Evolutionary conservation across 177 flowering plant genomes (phyloP).

Genomic region (Vitis hybrid): DNA sequence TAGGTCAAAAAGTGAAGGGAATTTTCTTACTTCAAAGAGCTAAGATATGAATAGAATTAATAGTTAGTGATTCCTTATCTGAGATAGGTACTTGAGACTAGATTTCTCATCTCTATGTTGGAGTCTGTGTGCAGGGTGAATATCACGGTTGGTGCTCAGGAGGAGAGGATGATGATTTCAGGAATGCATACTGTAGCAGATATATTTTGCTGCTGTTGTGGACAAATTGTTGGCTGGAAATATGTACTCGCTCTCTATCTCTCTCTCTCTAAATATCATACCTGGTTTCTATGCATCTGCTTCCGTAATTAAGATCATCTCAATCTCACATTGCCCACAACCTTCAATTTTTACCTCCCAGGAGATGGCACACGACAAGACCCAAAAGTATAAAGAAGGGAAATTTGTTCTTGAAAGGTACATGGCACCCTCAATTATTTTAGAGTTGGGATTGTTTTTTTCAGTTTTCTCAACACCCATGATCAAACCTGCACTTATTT

Average conservation of each 20-base stretch:
- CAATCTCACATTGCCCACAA: not conserved
- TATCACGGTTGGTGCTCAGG: slow-evolving; percentile 55
- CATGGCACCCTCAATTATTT: not conserved
- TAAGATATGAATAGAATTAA: no score
- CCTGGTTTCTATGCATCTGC: not conserved
- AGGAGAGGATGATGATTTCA: slow-evolving; percentile 79
- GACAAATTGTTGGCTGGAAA: slow-evolving; percentile 95
- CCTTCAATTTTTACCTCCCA: slow-evolving; percentile 19
- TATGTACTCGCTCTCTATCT: slow-evolving; percentile 49
- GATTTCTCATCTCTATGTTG: not conserved
- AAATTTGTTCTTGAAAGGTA: slow-evolving; percentile 89
- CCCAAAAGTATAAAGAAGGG: slow-evolving; percentile 88
- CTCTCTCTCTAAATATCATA: not conserved
- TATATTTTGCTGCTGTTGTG: slow-evolving; percentile 87
- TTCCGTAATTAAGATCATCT: not conserved
- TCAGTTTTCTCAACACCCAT: not conserved
- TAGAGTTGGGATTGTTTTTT: not conserved
- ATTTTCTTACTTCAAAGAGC: no score
- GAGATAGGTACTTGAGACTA: no score
- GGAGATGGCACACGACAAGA: slow-evolving; percentile 74
- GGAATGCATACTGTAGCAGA: slow-evolving; percentile 88
- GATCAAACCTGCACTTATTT: not conserved
- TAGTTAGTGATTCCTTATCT: no score
- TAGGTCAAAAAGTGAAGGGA: no score
- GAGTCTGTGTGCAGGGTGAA: slow-evolving; percentile 52